Percentiles rank a stretch among this genome's conserved stretches.
Conservation (phyloP, 2,329 filamentous ascomycete genomes). For the Zasmidium citrigriseum region DNA sequence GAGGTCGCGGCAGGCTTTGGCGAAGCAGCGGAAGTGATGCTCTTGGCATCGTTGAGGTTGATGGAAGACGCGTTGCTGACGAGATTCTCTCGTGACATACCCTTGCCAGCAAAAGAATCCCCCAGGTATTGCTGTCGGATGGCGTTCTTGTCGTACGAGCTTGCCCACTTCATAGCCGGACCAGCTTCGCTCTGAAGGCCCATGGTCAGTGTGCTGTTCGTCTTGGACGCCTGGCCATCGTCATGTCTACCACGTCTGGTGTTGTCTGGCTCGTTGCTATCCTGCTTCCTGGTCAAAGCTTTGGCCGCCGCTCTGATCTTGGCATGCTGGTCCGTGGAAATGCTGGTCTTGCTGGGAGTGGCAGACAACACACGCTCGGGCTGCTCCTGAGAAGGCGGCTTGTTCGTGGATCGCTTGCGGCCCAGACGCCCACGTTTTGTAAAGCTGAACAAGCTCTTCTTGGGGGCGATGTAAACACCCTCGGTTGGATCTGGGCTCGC, state of each 20-base stretch:
- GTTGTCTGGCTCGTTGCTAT: slow-evolving; percentile 51
- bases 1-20: slow-evolving; percentile 5
- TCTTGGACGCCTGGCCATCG: slow-evolving; percentile 66
- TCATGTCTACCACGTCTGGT: slow-evolving; percentile 54
- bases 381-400: slow-evolving; percentile 43
- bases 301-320: slow-evolving; percentile 89
- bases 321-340: slow-evolving; percentile 88
- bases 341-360: slow-evolving; percentile 74
- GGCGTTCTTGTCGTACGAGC: slow-evolving; percentile 86
- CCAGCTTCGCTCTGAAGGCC: slow-evolving; percentile 88
- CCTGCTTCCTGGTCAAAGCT: slow-evolving; percentile 65
- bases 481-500: slow-evolving; percentile 81
- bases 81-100: slow-evolving; percentile 30
- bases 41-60: slow-evolving; percentile 26
- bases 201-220: slow-evolving; percentile 84
- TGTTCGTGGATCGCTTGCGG: slow-evolving; percentile 69
- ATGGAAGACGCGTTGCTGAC: slow-evolving; percentile 24
- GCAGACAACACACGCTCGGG: slow-evolving; percentile 49
- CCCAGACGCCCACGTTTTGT: slow-evolving; percentile 68
- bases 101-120: slow-evolving; percentile 65
- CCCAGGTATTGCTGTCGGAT: slow-evolving; percentile 84
- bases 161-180: slow-evolving; percentile 95
- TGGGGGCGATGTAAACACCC: slow-evolving; percentile 89
- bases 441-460: slow-evolving; percentile 85
- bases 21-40: slow-evolving; percentile 10